These are phyloP conservation scores for Thielaviopsis populi DNA, from an alignment of 2,329 filamentous ascomycete genomes.

Conservation along the genomic window DNA sequence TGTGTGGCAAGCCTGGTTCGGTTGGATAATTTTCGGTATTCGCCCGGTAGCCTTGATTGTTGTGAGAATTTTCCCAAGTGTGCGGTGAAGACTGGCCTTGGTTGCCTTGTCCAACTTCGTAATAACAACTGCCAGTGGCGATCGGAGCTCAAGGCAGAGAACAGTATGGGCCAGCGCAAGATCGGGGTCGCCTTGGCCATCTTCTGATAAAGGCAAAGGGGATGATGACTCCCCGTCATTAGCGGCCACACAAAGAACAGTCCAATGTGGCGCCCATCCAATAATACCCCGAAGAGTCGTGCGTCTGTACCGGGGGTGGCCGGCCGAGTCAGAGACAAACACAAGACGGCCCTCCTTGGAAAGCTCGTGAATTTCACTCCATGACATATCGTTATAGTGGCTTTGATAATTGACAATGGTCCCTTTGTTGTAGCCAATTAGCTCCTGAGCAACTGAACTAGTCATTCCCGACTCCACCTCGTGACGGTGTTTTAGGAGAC, in stretches of 20 bases:
- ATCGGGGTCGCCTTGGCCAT: slow-evolving; percentile 34
- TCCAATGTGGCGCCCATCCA: slow-evolving; percentile 93
- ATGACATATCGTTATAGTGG: slow-evolving; percentile 73
- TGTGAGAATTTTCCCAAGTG: slow-evolving; percentile 58
- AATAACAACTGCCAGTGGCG: slow-evolving; percentile 67
- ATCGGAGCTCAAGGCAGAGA: slow-evolving; percentile 63
- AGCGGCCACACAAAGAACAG: slow-evolving; percentile 71
- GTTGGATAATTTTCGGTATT: slow-evolving; percentile 56
- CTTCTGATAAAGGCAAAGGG: neutral
- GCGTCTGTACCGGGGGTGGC: slow-evolving; percentile 74
- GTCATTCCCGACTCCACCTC: slow-evolving; percentile 86
- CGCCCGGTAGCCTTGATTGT: slow-evolving; percentile 62
- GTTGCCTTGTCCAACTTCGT: slow-evolving; percentile 85
- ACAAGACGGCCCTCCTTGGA: slow-evolving; percentile 61
- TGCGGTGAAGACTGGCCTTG: slow-evolving; percentile 52
- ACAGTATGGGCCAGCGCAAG: slow-evolving; percentile 68
- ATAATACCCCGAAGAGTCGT: slow-evolving; percentile 82
- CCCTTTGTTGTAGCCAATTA: slow-evolving; percentile 61
- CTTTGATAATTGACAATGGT: slow-evolving; percentile 62
- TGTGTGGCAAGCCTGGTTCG: slow-evolving; percentile 32
- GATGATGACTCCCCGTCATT: slow-evolving; percentile 44
- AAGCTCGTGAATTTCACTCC: slow-evolving; percentile 82
- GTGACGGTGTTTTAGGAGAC: slow-evolving; percentile 80
- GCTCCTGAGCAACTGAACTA: slow-evolving; percentile 84
- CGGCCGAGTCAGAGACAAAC: slow-evolving; percentile 83